phyloP scores from a whole-genome alignment of 148 eudicot species.

The Rheum nobile region DNA sequence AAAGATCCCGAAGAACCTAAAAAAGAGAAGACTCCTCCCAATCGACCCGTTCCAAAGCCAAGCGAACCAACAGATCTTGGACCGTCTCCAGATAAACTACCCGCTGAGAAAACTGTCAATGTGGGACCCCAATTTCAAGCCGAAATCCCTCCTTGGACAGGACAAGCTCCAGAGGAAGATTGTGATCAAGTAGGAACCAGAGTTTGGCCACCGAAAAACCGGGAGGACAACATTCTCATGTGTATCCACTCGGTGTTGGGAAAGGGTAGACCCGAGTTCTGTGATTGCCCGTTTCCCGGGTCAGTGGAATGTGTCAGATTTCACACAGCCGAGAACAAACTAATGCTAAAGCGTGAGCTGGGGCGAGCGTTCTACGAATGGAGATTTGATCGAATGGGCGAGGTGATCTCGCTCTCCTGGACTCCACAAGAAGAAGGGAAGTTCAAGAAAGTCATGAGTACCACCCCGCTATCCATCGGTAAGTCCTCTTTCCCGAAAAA shows the following conservation, averaged over 20 bases:
- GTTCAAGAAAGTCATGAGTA: slow-evolving; percentile 40
- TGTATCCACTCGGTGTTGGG: slow-evolving; percentile 9
- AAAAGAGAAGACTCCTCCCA: background rate
- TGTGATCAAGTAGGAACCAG: slow-evolving; percentile 71
- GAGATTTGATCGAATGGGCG: slow-evolving; percentile 80
- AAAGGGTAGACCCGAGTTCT: slow-evolving; percentile 28
- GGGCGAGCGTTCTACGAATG: slow-evolving; percentile 50
- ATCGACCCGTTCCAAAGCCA: background rate
- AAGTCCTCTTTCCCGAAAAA: slow-evolving; percentile 39
- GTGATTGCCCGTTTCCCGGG: slow-evolving; percentile 44
- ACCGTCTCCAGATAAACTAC: slow-evolving; percentile 9
- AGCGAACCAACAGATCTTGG: background rate
- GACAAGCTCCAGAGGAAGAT: slow-evolving; percentile 31
- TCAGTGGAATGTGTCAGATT: slow-evolving; percentile 62
- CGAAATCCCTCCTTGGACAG: slow-evolving; percentile 62
- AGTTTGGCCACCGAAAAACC: slow-evolving; percentile 42
- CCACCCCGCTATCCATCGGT: slow-evolving; percentile 15
- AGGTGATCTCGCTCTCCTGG: slow-evolving; percentile 86
- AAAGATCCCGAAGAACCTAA: background rate
- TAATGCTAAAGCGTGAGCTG: slow-evolving; percentile 44
- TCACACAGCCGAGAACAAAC: slow-evolving; percentile 64
- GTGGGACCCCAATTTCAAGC: slow-evolving; percentile 68
- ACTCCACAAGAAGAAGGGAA: slow-evolving; percentile 49
- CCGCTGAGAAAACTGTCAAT: slow-evolving; percentile 22
- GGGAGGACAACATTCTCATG: background rate